These are phyloP conservation scores for Sclerotinia subarctica DNA, from an alignment of 2,329 filamentous ascomycete species.

Conservation along the genomic window DNA sequence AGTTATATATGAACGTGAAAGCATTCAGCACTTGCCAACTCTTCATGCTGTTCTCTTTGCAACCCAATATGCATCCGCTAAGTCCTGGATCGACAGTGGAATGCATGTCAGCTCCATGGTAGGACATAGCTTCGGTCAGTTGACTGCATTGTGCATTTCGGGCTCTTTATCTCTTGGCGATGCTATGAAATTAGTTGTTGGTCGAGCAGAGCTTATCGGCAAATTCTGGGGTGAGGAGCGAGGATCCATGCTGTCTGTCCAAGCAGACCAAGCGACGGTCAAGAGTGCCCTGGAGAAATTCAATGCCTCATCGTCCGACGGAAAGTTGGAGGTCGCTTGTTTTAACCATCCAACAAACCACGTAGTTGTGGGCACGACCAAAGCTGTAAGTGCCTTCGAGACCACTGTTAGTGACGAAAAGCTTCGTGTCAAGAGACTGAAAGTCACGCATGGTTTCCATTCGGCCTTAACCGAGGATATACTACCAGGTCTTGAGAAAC, in stretches of 20 bases:
- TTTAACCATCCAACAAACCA: conserved; percentile 38
- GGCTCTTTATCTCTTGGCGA: conserved; percentile 40
- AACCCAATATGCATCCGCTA: conserved; percentile 27
- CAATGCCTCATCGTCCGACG: too few relatives aligned
- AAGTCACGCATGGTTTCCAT: conserved; percentile 37
- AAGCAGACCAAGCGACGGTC: conserved; percentile 21
- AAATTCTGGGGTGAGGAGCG: conserved; percentile 39
- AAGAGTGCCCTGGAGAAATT: conserved; percentile 5
- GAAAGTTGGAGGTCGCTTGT: conserved; percentile 36
- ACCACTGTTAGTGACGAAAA: conserved; percentile 24
- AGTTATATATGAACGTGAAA: conserved; percentile 21
- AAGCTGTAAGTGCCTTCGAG: conserved; percentile 20
- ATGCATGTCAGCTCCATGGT: conserved; percentile 22
- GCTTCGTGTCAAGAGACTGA: conserved; percentile 27
- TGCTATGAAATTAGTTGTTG: conserved; percentile 37
- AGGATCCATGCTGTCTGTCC: conserved; percentile 40
- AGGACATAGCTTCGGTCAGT: conserved; percentile 44
- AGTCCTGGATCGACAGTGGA: conserved; percentile 26
- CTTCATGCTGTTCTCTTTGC: conserved; percentile 27
- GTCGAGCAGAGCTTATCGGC: conserved; percentile 39
- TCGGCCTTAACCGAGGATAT: conserved; percentile 35
- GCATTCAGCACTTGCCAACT: conserved; percentile 9
- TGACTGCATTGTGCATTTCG: conserved; percentile 41
- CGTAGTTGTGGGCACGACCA: conserved; percentile 37
- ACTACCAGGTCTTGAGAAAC: conserved; percentile 22